A percentile compares a stretch with the other conserved stretches of the same genome.
Evolutionary conservation across 108 stramenopile species (phyloP).

Genomic region (Nitzschia sp.): DNA sequence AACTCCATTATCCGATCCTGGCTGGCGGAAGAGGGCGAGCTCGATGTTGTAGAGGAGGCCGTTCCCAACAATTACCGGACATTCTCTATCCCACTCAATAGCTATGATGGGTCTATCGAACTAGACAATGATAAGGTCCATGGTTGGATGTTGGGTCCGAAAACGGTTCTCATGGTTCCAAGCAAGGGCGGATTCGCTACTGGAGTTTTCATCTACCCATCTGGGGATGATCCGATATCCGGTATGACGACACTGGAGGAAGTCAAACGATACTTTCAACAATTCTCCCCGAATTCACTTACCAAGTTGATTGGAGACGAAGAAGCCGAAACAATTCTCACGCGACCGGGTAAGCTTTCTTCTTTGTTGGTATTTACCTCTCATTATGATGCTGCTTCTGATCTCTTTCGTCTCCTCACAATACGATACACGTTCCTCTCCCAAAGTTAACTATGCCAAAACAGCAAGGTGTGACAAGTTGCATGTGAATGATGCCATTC

Average conservation of each 20-base stretch:
- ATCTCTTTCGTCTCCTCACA: too few relatives aligned
- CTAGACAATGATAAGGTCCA: not conserved
- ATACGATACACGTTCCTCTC: too few relatives aligned
- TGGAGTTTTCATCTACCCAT: not conserved
- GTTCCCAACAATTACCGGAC: not conserved
- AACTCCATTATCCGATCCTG: not conserved
- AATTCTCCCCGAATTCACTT: not conserved
- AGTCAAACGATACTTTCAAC: not conserved
- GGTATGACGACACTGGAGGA: not conserved
- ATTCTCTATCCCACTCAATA: not conserved
- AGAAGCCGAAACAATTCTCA: not conserved
- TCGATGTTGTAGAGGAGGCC: not conserved
- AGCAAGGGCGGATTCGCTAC: not conserved
- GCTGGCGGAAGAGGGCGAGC: not conserved
- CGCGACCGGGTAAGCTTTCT: too few relatives aligned
- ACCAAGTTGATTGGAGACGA: not conserved
- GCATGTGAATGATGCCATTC: not conserved
- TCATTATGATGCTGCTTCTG: too few relatives aligned
- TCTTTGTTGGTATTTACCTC: too few relatives aligned
- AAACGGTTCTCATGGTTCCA: not conserved
- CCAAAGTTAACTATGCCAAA: not conserved
- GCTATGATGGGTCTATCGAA: not conserved
- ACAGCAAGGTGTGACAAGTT: not conserved
- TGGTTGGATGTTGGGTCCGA: not conserved
- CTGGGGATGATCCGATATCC: not conserved